Evolutionary conservation across 2,329 filamentous ascomycete species (phyloP), one percentile per base, ranked within the genome.

Genomic region (Beauveria varroae): DNA sequence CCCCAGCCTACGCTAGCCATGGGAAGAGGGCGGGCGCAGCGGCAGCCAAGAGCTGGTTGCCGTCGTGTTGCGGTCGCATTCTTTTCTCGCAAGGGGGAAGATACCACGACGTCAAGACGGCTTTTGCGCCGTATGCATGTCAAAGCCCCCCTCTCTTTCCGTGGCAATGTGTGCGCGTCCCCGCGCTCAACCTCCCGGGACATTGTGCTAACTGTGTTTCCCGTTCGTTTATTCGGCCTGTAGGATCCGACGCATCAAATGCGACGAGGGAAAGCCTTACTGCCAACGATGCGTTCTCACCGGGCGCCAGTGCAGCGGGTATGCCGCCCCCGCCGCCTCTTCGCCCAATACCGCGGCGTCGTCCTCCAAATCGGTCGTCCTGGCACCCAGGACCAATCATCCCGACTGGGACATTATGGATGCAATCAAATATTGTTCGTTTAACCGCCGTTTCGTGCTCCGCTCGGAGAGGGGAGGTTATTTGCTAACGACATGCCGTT

Each of bases 211-310:
- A 56, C 26, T n/a, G 46, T 43, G 18, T 53, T 24, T 44, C 24
- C 46, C 5, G 37, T 52, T 52, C 44, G 20, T 51, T 46, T 24
- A n/a, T 51, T 44, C 52, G 46, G 16, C 28, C 12, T 18, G 40
- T 47, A 62, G 60, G 34, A 51, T 57, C 28, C 60, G 60, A 34
- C 53, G 55, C 24, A 58, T 62, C 22, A 62, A 62, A 54, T 62
- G 60, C 9, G 60, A 62, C 22, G 60, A 62, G 22, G 60, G 34
- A 47, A 62, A 62, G 41, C 60, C 60, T 16, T 44, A 52, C 50
- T 62, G 60, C 55, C 37, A 51, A 30, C 54, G 60, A 57, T 62
- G 60, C 44, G 40, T 60, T 16, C 50, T 60, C 5, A 60, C 57
- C 5, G 57, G 57, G 7, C 57, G 57, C 22, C 49, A 46, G 24